Evolutionary conservation across 73 alveolate genomes (phyloP).

Genomic region (Paramecium tetraurelia): DNA sequence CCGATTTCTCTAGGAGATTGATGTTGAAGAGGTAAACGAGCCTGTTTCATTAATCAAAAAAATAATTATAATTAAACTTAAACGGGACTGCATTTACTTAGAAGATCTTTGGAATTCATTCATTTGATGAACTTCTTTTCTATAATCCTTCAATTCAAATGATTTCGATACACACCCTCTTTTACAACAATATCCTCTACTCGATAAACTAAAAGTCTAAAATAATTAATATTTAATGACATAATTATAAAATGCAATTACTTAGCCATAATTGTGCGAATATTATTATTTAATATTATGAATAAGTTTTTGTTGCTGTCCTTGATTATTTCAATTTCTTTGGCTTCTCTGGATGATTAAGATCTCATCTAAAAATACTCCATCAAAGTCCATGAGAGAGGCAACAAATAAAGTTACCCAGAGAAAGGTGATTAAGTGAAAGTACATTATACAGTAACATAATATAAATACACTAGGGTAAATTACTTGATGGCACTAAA

Average conservation of each 20-base stretch:
- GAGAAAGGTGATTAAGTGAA: slow-evolving; percentile 67
- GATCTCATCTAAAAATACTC: background rate
- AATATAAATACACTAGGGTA: slow-evolving; percentile 22
- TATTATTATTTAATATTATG: background rate
- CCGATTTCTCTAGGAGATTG: slow-evolving; percentile 2
- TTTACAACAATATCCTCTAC: background rate
- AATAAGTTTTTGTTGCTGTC: background rate
- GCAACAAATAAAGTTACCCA: slow-evolving; percentile 52
- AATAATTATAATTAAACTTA: background rate
- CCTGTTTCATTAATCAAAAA: background rate
- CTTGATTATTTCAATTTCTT: background rate
- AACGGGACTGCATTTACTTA: background rate
- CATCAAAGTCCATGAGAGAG: slow-evolving; percentile 1
- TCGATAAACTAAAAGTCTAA: background rate
- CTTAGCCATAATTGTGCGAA: background rate
- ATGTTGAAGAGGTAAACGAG: background rate
- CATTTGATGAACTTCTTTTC: background rate
- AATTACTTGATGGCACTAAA: slow-evolving; percentile 79
- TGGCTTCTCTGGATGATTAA: background rate
- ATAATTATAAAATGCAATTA: background rate
- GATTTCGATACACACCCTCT: background rate
- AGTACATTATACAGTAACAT: slow-evolving; percentile 78
- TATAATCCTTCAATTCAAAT: background rate
- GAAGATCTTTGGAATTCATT: background rate
- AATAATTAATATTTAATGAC: background rate